A percentile compares a stretch with the other conserved stretches of the same genome.
phyloP scores from a whole-genome alignment of 192 early-diverging fungal species.

The Backusella mclennaniae region DNA sequence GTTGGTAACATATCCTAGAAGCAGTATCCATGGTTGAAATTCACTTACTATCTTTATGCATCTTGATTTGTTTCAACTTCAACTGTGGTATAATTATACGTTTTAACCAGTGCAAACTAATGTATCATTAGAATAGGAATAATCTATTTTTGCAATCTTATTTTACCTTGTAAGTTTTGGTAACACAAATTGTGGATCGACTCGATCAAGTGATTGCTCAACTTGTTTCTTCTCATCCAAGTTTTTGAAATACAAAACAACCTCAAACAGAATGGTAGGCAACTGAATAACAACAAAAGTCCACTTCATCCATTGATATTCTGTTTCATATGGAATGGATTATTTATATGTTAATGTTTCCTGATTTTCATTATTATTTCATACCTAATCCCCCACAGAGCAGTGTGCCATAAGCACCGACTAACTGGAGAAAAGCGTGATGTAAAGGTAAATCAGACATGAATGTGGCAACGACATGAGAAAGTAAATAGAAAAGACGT shows the following conservation, averaged over 20 bases:
- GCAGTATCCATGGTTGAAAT: not conserved
- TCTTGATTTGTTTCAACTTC: slow-evolving; percentile 12
- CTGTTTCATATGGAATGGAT: not conserved
- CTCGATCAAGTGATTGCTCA: not conserved
- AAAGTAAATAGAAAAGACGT: not conserved
- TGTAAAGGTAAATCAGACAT: not conserved
- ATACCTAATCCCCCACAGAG: not conserved
- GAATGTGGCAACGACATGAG: not conserved
- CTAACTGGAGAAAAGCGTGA: not conserved
- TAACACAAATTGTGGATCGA: not conserved
- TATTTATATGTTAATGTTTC: not conserved
- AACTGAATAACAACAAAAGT: not conserved
- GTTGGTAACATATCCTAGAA: too few relatives aligned
- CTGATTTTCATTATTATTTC: not conserved
- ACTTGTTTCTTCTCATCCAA: not conserved
- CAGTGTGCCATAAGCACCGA: not conserved
- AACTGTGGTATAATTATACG: not conserved
- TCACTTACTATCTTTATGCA: slow-evolving; percentile 12
- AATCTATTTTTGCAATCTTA: not conserved
- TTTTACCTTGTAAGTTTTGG: not conserved
- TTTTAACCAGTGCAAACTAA: not conserved
- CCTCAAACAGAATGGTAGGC: not conserved
- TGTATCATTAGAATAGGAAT: not conserved
- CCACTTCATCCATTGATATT: not conserved
- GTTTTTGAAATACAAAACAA: not conserved